Conservation (phyloP, 208 protist species). For the Trypanosoma caninum region DNA sequence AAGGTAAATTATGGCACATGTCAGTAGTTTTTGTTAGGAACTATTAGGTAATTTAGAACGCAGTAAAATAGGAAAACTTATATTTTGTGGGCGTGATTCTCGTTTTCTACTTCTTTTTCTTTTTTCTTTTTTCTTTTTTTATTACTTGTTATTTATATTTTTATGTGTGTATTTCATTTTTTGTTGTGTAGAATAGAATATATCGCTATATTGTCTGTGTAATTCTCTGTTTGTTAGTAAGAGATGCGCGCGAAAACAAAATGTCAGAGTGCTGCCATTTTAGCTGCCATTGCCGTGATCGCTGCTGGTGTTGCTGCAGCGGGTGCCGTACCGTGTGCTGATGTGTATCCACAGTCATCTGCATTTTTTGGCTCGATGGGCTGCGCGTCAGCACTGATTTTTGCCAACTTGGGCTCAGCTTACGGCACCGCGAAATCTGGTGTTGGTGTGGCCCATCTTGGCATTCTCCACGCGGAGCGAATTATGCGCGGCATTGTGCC, state of each 20-base stretch:
- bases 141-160: no score
- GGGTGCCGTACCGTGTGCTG: slow-evolving; percentile 51
- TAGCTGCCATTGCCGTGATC: neutral
- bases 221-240: slow-evolving; percentile 10
- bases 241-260: slow-evolving; percentile 14
- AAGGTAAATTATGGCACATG: slow-evolving; percentile 42
- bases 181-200: no score
- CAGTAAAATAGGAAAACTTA: no score
- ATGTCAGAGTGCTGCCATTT: neutral
- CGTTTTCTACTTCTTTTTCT: no score
- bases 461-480: slow-evolving; percentile 94
- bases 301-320: slow-evolving; percentile 28
- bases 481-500: slow-evolving; percentile 95
- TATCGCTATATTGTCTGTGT: neutral
- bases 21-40: slow-evolving; percentile 3
- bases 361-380: slow-evolving; percentile 97
- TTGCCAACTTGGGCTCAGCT: slow-evolving; percentile 96
- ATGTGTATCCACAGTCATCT: slow-evolving; percentile 84
- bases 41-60: no score
- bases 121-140: no score
- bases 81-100: no score
- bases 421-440: slow-evolving; percentile 98
- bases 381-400: slow-evolving; percentile 86
- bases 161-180: no score
- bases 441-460: slow-evolving; percentile 96